These are phyloP conservation scores for Loxodes magnus DNA, from an alignment of 73 alveolate species.

Conservation along the genomic window DNA sequence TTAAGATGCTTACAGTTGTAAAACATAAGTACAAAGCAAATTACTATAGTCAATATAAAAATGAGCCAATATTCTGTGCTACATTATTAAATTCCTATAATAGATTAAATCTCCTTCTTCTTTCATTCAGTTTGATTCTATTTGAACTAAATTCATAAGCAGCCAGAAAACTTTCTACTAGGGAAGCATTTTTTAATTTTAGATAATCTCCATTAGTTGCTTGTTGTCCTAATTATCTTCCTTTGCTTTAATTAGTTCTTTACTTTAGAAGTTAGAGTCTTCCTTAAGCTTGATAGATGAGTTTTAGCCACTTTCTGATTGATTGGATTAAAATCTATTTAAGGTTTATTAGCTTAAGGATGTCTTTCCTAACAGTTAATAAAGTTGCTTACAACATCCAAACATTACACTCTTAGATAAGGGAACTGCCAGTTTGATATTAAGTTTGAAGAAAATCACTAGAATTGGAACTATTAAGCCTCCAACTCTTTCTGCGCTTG, in stretches of 20 bases:
- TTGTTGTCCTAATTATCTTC: background rate
- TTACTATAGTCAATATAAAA: background rate
- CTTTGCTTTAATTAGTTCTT: background rate
- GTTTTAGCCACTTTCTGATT: too few relatives aligned
- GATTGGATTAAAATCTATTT: slow-evolving; percentile 21
- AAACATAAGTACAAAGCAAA: background rate
- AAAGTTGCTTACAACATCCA: background rate
- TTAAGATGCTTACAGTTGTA: background rate
- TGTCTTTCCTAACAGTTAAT: background rate
- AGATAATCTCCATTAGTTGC: background rate
- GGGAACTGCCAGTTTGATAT: slow-evolving; percentile 22
- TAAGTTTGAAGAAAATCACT: slow-evolving; percentile 17
- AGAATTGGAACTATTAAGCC: slow-evolving; percentile 27
- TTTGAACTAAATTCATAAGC: background rate
- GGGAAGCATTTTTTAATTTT: slow-evolving; percentile 5
- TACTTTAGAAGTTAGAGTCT: slow-evolving; percentile 1
- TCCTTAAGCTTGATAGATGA: too few relatives aligned
- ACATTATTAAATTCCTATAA: too few relatives aligned
- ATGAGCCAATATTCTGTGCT: slow-evolving; percentile 2
- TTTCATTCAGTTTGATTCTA: background rate
- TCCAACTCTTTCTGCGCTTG: slow-evolving; percentile 48
- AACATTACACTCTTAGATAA: slow-evolving; percentile 20
- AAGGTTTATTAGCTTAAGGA: background rate
- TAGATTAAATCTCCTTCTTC: too few relatives aligned
- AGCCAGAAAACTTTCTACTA: background rate